phyloP scores from a whole-genome alignment of 345 rosid genomes.

The Populus pruinosa region DNA sequence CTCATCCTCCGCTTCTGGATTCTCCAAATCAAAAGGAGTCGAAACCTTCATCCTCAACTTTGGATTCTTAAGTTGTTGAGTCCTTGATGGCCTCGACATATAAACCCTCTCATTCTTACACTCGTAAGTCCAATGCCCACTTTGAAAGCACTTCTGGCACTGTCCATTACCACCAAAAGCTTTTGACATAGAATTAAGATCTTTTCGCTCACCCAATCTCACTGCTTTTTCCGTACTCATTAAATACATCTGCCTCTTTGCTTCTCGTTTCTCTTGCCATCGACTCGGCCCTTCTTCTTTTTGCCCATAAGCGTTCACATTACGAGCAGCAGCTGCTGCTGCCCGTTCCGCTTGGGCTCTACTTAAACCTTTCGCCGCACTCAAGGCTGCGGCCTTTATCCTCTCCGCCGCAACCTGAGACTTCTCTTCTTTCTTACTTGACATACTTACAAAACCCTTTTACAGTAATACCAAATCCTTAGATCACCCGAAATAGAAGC shows the following conservation, averaged over 20 bases:
- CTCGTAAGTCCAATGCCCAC: constrained; percentile 94
- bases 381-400: constrained; percentile 90
- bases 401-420: constrained; percentile 85
- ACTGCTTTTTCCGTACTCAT: constrained; percentile 97
- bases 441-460: constrained; percentile 41
- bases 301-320: constrained; percentile 96
- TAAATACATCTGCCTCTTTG: constrained; percentile 92
- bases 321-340: constrained; percentile 85
- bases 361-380: constrained; percentile 84
- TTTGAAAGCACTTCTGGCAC: constrained; percentile 92
- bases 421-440: constrained; percentile 84
- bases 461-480: background rate
- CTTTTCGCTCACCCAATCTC: constrained; percentile 90
- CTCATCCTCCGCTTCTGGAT: constrained; percentile 40
- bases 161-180: constrained; percentile 47
- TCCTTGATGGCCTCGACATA: constrained; percentile 83
- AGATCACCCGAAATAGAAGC: background rate
- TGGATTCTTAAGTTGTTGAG: constrained; percentile 93
- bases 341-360: constrained; percentile 99
- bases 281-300: constrained; percentile 99
- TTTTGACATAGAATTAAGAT: constrained; percentile 41
- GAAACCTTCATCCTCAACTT: constrained; percentile 63
- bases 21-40: constrained; percentile 54
- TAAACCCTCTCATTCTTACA: constrained; percentile 95
- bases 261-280: constrained; percentile 99